Conservation (phyloP, 73 alveolate genomes). For the Symbiodinium natans region DNA sequence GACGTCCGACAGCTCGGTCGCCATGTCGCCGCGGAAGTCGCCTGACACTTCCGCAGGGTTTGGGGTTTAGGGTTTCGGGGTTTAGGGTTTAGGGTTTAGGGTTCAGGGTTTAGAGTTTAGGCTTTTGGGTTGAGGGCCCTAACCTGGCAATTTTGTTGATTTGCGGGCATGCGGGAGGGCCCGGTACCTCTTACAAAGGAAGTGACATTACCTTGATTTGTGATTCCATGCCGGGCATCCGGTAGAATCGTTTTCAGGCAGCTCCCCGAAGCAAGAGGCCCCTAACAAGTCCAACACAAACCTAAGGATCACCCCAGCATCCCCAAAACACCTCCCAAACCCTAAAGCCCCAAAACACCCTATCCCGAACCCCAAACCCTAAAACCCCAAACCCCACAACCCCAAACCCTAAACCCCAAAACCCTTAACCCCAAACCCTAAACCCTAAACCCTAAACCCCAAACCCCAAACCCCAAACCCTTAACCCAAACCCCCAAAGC, state of each 20-base stretch:
- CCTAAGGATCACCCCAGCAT: too few species aligned
- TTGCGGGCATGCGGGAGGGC: too few species aligned
- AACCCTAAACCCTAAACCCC: too few species aligned
- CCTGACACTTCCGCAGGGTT: neutral
- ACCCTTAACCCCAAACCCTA: neutral
- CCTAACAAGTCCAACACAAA: too few species aligned
- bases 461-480: neutral
- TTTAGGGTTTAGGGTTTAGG: too few species aligned
- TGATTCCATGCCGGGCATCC: too few species aligned
- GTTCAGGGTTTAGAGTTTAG: neutral
- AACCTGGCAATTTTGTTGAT: too few species aligned
- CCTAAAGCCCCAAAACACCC: neutral
- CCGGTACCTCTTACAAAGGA: too few species aligned
- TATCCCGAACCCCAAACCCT: neutral
- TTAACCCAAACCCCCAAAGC: neutral
- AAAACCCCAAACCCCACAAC: neutral
- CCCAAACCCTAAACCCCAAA: neutral
- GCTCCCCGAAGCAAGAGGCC: neutral
- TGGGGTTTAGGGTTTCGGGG: too few species aligned
- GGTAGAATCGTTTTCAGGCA: too few species aligned
- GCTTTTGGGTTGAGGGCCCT: neutral
- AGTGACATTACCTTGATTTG: too few species aligned
- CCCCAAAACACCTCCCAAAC: too few species aligned
- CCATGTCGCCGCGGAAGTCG: conserved; percentile 52
- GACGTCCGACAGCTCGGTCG: conserved; percentile 76